Evolutionary conservation across 257 asterid genomes (phyloP).

Genomic region (Salvia splendens): DNA sequence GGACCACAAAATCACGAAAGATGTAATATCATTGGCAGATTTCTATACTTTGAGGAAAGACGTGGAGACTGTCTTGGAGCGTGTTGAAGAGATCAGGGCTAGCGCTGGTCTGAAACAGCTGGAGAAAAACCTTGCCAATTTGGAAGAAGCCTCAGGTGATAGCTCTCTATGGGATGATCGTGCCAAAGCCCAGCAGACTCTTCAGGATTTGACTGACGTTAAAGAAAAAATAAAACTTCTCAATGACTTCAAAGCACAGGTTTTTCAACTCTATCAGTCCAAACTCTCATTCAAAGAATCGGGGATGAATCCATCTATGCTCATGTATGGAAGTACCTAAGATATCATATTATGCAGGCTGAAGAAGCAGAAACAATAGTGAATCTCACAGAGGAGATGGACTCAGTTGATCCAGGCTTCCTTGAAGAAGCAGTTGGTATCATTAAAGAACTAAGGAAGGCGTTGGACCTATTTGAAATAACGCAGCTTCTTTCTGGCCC

Average conservation of each 20-base stretch:
- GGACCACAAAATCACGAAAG: conserved; percentile 23
- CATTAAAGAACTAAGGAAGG: conserved; percentile 73
- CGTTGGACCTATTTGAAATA: conserved; percentile 78
- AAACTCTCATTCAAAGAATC: conserved; percentile 15
- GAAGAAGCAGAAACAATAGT: conserved; percentile 93
- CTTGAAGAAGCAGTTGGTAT: conserved; percentile 83
- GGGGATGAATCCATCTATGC: conserved; percentile 4
- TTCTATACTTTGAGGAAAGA: conserved; percentile 84
- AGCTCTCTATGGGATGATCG: conserved; percentile 95
- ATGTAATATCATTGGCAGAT: conserved; percentile 52
- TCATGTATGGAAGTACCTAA: not conserved
- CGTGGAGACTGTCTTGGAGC: conserved; percentile 62
- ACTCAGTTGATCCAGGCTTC: conserved; percentile 69
- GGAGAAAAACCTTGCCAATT: conserved; percentile 58
- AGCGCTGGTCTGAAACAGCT: conserved; percentile 77
- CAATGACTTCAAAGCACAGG: conserved; percentile 85
- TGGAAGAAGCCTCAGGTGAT: conserved; percentile 84
- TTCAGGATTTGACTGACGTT: conserved; percentile 84
- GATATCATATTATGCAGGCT: conserved; percentile 45
- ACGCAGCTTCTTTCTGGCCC: conserved; percentile 95
- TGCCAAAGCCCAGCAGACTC: conserved; percentile 87
- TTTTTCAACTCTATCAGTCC: conserved; percentile 30
- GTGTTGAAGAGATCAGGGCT: conserved; percentile 78
- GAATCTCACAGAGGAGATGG: conserved; percentile 94
- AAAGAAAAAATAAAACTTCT: conserved; percentile 87